These are phyloP conservation scores for Aspergillus nidulans DNA, from an alignment of 495 filamentous ascomycete genomes.

Conservation along the genomic window DNA sequence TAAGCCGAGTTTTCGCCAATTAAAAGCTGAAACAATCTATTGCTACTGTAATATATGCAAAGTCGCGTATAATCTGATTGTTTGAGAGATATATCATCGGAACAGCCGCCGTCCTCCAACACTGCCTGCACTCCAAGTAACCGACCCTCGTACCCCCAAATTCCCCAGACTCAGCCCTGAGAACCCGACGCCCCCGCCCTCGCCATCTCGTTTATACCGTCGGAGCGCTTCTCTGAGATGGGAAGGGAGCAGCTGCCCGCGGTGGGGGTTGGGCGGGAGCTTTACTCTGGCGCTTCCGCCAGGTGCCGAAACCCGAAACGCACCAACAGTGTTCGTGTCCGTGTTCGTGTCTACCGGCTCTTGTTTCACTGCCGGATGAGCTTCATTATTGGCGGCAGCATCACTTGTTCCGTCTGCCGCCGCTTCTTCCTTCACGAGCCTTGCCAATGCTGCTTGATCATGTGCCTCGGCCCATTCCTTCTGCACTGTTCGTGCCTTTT, in stretches of 20 bases:
- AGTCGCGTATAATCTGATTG: neutral
- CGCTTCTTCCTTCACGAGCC: slow-evolving; percentile 28
- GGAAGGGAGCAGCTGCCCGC: slow-evolving; percentile 72
- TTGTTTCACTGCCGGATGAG: neutral
- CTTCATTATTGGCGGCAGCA: neutral
- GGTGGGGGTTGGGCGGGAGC: slow-evolving; percentile 43
- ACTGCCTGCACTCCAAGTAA: slow-evolving; percentile 48
- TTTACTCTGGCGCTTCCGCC: slow-evolving; percentile 18
- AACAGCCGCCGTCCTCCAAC: slow-evolving; percentile 59
- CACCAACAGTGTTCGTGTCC: neutral
- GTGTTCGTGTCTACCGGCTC: neutral
- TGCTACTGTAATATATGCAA: neutral
- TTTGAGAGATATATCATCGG: slow-evolving; percentile 32
- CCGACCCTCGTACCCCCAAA: slow-evolving; percentile 58
- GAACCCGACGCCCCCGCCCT: slow-evolving; percentile 66
- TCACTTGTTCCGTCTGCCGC: slow-evolving; percentile 32
- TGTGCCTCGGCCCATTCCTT: slow-evolving; percentile 64
- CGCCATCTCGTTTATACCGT: slow-evolving; percentile 61
- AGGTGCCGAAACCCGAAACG: slow-evolving; percentile 3
- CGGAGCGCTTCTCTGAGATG: slow-evolving; percentile 77
- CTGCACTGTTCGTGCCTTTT: slow-evolving; percentile 74
- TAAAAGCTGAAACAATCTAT: neutral
- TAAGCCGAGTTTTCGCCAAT: neutral
- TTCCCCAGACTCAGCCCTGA: slow-evolving; percentile 69
- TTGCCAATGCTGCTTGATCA: slow-evolving; percentile 33